Base-by-base conservation (phyloP, 805 yeast genomes). In the Ascoidea rubescens region DNA sequence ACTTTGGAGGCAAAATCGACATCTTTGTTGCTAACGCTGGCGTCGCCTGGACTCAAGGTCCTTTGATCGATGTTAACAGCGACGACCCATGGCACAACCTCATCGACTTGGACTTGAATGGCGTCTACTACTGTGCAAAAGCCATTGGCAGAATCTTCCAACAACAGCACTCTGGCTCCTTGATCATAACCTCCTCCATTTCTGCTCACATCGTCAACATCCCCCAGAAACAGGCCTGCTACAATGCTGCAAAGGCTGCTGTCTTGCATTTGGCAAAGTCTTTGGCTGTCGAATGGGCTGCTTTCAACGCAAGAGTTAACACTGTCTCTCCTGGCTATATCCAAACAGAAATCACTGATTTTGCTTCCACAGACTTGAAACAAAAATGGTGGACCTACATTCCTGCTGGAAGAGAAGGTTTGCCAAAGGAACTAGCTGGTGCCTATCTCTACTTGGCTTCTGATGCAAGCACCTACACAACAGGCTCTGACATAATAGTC, bases 21-120 rank as follows among this genome's bases (percentile, higher is more conserved):
- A 70, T 87, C 31, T 83, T 86, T 61, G 93, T 88, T 48, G 95
- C 95, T 60, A 88, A 88, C 65, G 96, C 96, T 12, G 96, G 96
- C 46, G 79, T 87, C 49, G 81, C 88, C 14, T 87, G 95, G 95
- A 74, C 79, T 28, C 71, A 76, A 32, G 89, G 90, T 28, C 76
- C 76, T 17, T 64, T 79, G 55, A 64, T 77, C 53, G 70, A 69
- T 3, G 59, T 60, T 42, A 72, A 69, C 49, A 79, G 78, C 56
- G 72, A 72, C 57, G 67, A 69, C 51, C 80, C 79, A 60, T 89
- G 95, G 90, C 71, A 75, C 64, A 79, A 78, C 58, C 79, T 88
- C 52, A 74, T 87, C 62, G 77, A 80, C 62, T 78, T 85, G 52
- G 93, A 89, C 64, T 71, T 89, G 55, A 82, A 85, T 63, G 88